These are phyloP conservation scores for Trichopus zeylanicus DNA, from an alignment of 116 monocot species.

Conservation along the genomic window DNA sequence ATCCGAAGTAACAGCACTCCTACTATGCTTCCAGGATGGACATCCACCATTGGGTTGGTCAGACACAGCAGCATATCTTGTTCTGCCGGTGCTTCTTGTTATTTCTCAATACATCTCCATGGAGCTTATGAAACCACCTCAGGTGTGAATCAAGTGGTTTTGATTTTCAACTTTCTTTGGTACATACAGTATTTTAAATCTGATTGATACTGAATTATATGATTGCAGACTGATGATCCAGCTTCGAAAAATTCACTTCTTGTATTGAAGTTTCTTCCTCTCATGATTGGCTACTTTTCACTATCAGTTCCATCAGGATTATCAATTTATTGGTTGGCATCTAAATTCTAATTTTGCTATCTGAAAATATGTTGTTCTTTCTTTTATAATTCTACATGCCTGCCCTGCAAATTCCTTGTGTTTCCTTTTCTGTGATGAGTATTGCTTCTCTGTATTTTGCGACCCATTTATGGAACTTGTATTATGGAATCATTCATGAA, in stretches of 20 bases:
- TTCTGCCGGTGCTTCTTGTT: slow-evolving; percentile 88
- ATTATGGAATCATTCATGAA: too few relatives aligned
- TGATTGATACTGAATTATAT: slow-evolving; percentile 3
- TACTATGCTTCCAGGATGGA: slow-evolving; percentile 63
- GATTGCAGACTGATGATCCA: slow-evolving; percentile 82
- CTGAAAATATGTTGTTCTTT: background rate
- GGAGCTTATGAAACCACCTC: slow-evolving; percentile 99
- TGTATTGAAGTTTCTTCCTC: slow-evolving; percentile 86
- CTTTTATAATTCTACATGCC: background rate
- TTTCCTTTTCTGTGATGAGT: background rate
- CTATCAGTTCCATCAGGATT: slow-evolving; percentile 89
- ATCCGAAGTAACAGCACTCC: background rate
- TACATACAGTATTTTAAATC: background rate
- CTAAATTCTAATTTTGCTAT: slow-evolving; percentile 5
- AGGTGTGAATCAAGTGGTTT: slow-evolving; percentile 31
- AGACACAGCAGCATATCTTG: slow-evolving; percentile 87
- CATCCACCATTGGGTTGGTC: slow-evolving; percentile 96
- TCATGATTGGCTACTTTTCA: slow-evolving; percentile 96
- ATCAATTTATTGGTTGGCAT: slow-evolving; percentile 88
- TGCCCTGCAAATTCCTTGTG: background rate
- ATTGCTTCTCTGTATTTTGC: background rate
- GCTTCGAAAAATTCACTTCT: slow-evolving; percentile 79
- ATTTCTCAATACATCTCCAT: slow-evolving; percentile 85
- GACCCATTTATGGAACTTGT: too few relatives aligned
- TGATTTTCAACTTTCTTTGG: slow-evolving; percentile 1